Base-by-base conservation (phyloP, 306 rosid species). In the Lathyrus sativus region DNA sequence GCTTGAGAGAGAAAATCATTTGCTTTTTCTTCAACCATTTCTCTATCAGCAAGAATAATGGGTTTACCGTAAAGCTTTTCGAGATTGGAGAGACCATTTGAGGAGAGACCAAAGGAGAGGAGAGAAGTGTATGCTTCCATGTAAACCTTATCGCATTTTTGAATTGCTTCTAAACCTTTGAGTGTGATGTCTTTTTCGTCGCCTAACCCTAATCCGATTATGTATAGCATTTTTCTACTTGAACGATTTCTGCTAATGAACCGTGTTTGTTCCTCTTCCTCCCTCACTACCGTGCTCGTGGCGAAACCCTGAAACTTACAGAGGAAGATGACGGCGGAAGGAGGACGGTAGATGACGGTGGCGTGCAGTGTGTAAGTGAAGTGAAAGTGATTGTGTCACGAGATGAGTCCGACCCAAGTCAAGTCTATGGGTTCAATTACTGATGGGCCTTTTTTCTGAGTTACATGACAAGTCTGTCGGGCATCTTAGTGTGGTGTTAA, bases 51-150 rank as follows among this genome's bases (percentile, higher is more conserved):
- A 54, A 90, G 79, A 61, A 75, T 88, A 12, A 89, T 83, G 15
- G 93, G 50, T 62, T 80, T 88, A 14, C 96, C 93, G 11, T 87
- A 92, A 44, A 92, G 78, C 2, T 79, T 75, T 81, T 88, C 97
- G 78, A 92, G 72, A 12, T 85, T 80, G 69, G 95, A 86, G 54
- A 89, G 86, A 33, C 95, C 98, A 29, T 83, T 17, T 14, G 89
- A 22, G 67, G 95, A 79, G 82, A 92, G 84, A 60, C 96, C 98
- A 15, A 88, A 90, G 22, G 97, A 93, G 31, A 93, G 92, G 31
- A 93, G 96, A 51, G 97, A 93, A 76, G 97, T 90, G 84, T 88
- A 88, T 54, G 98, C 87, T 84, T 93, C 97, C 50, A 90, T 85
- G 82, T 82, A 88, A 38, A 93, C 71, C 74, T 82, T 86, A 53